Evolutionary conservation across 1,284 basidiomycete genomes (phyloP), one percentile per base, ranked within the genome.

Genomic region (Malassezia psittaci): DNA sequence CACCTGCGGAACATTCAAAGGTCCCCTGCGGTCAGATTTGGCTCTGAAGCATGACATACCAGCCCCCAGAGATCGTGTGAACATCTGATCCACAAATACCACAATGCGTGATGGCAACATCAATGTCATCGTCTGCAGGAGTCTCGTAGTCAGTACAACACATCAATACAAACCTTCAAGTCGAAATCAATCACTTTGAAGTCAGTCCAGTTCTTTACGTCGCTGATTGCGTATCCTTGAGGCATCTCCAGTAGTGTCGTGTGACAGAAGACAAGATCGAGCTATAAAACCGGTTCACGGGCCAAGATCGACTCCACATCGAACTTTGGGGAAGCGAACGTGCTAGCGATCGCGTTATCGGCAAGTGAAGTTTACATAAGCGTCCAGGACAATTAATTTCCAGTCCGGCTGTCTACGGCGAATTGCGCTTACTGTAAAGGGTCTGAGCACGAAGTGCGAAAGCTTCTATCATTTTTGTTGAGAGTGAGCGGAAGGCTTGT

Each of bases 381-480:
- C 24, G 24, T 29, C 4, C 7, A 29, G 7, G 4, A 29, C 24
- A 29, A 29, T 29, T 29, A 29, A 29, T 29, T 29, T 29, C 24
- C 24, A 29, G 24, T 29, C 24, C 3, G 4, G 24, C 24, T 4
- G 7, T 29, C 24, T 29, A 29, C 24, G 24, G 24, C 24, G 24
- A 29, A 29, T 29, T 29, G 32, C 54, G 42, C 16, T 9, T 43
- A 10, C 54, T 39, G 12, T 56, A 56, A 32, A 56, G 19, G n/a
- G 35, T 40, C 35, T 39, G 12, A 5, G 88, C 91, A 34, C 90
- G 80, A 64, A 85, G 79, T 76, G 94, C 88, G 68, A 98, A 98
- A 4, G 90, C 90, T 57, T 85, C 79, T 21, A 96, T 85, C 88
- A 94, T 96, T 76, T 86, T 80, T 60, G 82, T 82, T 8, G 87